Base-by-base conservation (phyloP, 495 filamentous ascomycete species). In the Aspergillus heteromorphus region DNA sequence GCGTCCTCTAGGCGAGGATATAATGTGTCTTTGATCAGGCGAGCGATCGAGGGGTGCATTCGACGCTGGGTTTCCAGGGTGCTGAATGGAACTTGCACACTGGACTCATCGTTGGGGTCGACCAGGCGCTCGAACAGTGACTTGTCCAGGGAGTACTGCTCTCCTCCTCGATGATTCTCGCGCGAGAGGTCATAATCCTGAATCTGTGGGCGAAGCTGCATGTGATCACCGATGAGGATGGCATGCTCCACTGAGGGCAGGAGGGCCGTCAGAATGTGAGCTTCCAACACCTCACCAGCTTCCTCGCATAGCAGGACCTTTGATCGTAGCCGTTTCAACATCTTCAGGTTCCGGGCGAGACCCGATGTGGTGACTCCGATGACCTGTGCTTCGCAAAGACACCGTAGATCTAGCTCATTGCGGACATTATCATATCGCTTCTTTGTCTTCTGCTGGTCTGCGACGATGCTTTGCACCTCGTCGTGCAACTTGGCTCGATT, bases 231-330 rank as follows among this genome's bases (percentile, higher is more conserved):
- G 54, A 93, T 91, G 14, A 85, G 75, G 54, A 92, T 89, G 25
- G 74, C 68, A 56, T 92, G 89, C 60, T 92, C 81, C 4, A 91
- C 66, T 0, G 78, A 80, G 1, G 87, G 88, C 23, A 92, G 62
- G 0, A 95, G 61, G 1, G 87, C 81, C 0, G 85, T 81, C 7
- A 92, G 69, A 0, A 83, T 68, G 63, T 92, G 87, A 0, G 84
- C 75, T 59, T 92, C 87, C 21, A 91, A 67, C 0, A 92, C 85
- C 56, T 92, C 87, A 1, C 81, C 88, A 2, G 89, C 89, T 61
- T 93, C 89, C 69, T 92, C 88, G 56, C 82, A 85, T 4, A 92
- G 40, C 48, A 95, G 57, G 1, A 90, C 83, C 62, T 92, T 92
- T 27, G 77, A 73, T 20, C 68, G 61, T 3, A 92, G 51, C 14